Conservation (phyloP, 371 early-diverging fungal genomes). For the Syncephalastrum monosporum region DNA sequence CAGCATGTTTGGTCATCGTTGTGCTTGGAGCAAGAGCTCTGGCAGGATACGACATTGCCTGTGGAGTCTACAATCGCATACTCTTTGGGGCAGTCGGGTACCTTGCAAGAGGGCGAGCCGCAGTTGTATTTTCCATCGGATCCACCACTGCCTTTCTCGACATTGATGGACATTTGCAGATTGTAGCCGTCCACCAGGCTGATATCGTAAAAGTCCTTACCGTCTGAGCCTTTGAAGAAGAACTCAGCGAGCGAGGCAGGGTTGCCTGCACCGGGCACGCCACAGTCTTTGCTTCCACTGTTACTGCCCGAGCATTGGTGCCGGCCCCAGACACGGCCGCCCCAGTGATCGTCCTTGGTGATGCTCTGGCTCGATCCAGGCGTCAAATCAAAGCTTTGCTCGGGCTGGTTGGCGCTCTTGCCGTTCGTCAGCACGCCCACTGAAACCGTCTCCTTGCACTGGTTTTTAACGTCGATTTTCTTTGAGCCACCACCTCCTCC, state of each 20-base stretch:
- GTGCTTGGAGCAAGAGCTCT: constrained; percentile 33
- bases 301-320: constrained; percentile 31
- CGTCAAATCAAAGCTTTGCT: constrained; percentile 33
- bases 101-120: constrained; percentile 31
- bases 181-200: constrained; percentile 50
- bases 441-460: constrained; percentile 28
- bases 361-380: constrained; percentile 30
- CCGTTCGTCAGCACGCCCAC: constrained; percentile 47
- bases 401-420: constrained; percentile 11
- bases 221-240: constrained; percentile 38
- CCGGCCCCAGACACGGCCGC: constrained; percentile 47
- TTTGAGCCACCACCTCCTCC: constrained; percentile 14
- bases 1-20: constrained; percentile 29
- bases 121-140: constrained; percentile 29
- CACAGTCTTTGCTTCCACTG: constrained; percentile 24
- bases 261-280: constrained; percentile 38
- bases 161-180: constrained; percentile 30
- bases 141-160: constrained; percentile 1
- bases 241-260: constrained; percentile 54
- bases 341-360: constrained; percentile 36
- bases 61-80: constrained; percentile 25
- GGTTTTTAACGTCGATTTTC: constrained; percentile 26
- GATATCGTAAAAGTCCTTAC: constrained; percentile 47
- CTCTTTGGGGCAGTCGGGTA: constrained; percentile 31
- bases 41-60: constrained; percentile 34